Conservation (phyloP, 495 filamentous ascomycete species). For the Neurospora sp. region DNA sequence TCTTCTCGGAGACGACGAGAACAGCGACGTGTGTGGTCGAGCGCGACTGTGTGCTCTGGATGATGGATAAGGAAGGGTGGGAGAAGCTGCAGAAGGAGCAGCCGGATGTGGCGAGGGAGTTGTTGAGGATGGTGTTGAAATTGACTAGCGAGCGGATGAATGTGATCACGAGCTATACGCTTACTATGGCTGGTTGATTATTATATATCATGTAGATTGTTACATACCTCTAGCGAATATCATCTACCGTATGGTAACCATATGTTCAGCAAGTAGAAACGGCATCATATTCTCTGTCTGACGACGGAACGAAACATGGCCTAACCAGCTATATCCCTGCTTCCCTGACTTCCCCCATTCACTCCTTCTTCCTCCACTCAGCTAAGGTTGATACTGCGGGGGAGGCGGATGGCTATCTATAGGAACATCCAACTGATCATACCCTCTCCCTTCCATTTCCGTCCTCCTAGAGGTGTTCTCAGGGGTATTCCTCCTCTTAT, state of each 20-base stretch:
- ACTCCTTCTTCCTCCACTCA: not conserved
- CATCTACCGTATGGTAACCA: not conserved
- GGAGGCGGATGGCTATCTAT: not conserved
- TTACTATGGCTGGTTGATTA: slow-evolving; percentile 26
- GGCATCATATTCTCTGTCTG: not conserved
- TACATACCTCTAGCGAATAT: not conserved
- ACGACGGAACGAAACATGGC: not conserved
- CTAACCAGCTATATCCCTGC: not conserved
- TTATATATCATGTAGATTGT: not conserved
- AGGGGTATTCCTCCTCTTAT: not conserved
- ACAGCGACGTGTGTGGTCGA: slow-evolving; percentile 82
- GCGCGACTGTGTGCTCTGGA: slow-evolving; percentile 72
- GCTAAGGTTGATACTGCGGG: not conserved
- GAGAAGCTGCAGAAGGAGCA: slow-evolving; percentile 54
- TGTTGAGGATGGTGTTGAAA: slow-evolving; percentile 76
- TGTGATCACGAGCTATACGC: slow-evolving; percentile 59
- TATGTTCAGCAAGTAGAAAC: not conserved
- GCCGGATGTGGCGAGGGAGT: slow-evolving; percentile 68
- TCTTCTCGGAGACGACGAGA: slow-evolving; percentile 80
- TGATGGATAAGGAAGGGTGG: slow-evolving; percentile 62
- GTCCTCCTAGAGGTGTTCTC: not conserved
- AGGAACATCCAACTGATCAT: not conserved
- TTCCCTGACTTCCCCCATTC: not conserved
- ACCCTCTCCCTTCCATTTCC: not conserved
- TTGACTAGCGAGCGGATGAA: slow-evolving; percentile 83